phyloP scores from a whole-genome alignment of 345 rosid species.

The Chamaenerion angustifolium region DNA sequence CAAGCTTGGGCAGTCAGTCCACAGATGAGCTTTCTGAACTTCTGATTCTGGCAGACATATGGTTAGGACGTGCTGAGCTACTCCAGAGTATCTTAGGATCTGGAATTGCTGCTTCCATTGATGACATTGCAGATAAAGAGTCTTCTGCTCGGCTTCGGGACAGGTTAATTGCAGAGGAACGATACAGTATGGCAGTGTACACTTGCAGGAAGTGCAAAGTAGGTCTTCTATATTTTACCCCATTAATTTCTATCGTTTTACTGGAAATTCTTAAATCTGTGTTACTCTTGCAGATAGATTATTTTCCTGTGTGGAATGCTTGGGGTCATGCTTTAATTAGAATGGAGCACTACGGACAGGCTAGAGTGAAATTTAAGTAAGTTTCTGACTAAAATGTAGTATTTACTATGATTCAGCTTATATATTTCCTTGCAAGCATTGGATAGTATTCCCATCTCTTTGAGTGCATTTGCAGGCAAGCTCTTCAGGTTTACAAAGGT shows the following conservation, averaged over 20 bases:
- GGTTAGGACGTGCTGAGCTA: conserved; percentile 94
- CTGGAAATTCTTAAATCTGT: conserved; percentile 1
- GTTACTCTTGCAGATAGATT: conserved; percentile 57
- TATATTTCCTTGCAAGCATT: background rate
- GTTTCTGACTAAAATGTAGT: conserved; percentile 5
- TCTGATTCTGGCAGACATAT: conserved; percentile 48
- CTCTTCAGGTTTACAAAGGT: conserved; percentile 67
- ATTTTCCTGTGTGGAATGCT: conserved; percentile 92
- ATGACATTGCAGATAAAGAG: conserved; percentile 77
- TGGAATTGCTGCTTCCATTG: conserved; percentile 89
- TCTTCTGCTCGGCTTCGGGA: conserved; percentile 75
- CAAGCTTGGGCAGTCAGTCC: conserved; percentile 73
- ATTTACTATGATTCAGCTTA: background rate
- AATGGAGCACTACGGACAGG: conserved; percentile 86
- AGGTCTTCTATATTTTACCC: conserved; percentile 8
- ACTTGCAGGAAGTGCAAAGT: conserved; percentile 98
- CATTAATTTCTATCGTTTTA: too few species aligned
- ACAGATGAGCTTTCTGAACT: conserved; percentile 67
- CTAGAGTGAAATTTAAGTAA: conserved; percentile 92
- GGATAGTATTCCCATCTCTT: conserved; percentile 1
- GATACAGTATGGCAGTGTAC: conserved; percentile 95
- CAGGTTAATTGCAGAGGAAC: conserved; percentile 82
- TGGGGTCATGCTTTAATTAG: conserved; percentile 98
- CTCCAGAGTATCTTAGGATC: conserved; percentile 93
- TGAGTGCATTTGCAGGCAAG: conserved; percentile 60